These are phyloP conservation scores for Ilex paraguariensis DNA, from an alignment of 305 asterid species.

Conservation along the genomic window DNA sequence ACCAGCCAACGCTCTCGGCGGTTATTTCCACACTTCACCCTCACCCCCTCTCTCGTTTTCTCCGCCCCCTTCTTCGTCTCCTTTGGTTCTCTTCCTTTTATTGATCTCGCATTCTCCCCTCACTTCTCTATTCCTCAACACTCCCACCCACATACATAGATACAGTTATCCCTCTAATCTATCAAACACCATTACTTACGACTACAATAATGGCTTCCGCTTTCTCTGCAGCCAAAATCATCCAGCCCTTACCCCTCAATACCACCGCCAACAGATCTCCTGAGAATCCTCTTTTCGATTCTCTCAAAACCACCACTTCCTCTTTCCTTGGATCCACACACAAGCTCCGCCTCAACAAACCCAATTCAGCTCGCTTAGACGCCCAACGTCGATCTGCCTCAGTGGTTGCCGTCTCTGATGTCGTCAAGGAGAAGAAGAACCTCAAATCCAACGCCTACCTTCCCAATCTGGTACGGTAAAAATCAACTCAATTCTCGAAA, in stretches of 20 bases:
- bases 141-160: not conserved
- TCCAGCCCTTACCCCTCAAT: conserved; percentile 47
- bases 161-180: not conserved
- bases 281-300: conserved; percentile 33
- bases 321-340: conserved; percentile 44
- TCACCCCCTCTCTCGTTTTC: conserved; percentile 25
- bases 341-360: conserved; percentile 27
- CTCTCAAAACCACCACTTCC: conserved; percentile 22
- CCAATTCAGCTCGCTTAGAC: conserved; percentile 6
- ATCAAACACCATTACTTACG: not conserved
- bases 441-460: conserved; percentile 34
- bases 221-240: conserved; percentile 53
- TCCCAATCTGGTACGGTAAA: conserved; percentile 47
- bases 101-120: conserved; percentile 2
- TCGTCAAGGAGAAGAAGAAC: conserved; percentile 74
- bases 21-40: conserved; percentile 37
- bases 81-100: conserved; percentile 4
- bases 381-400: conserved; percentile 41
- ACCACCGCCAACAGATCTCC: conserved; percentile 51
- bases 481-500: not conserved
- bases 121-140: not conserved
- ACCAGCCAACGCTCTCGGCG: conserved; percentile 29
- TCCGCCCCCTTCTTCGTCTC: conserved; percentile 18
- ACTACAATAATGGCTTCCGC: conserved; percentile 31
- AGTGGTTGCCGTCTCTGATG: conserved; percentile 64